Evolutionary conservation across 1,139 yeast genomes (phyloP).

Genomic region (Zygosaccharomyces pseudobailii): DNA sequence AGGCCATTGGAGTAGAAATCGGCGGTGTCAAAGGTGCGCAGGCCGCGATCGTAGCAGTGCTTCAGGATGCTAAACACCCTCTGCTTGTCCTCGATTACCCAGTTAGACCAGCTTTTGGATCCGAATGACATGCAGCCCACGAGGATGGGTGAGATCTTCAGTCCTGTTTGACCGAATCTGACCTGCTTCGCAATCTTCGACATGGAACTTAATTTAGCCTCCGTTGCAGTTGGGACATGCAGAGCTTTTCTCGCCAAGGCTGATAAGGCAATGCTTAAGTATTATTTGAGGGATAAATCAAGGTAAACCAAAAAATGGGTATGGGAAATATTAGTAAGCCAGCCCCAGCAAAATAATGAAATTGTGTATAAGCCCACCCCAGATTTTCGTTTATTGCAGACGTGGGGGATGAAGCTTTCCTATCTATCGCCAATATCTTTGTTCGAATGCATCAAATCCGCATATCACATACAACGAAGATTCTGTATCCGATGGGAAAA

Average conservation of each 20-base stretch:
- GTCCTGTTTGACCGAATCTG: constrained; percentile 37
- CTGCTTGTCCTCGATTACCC: constrained; percentile 42
- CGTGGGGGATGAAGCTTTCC: not conserved
- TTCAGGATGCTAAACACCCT: constrained; percentile 36
- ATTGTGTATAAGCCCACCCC: no score
- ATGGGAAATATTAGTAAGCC: no score
- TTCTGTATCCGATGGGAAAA: not conserved
- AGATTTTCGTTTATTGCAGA: no score
- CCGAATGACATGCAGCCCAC: constrained; percentile 53
- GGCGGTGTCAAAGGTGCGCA: constrained; percentile 47
- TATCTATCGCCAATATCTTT: not conserved
- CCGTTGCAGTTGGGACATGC: no score
- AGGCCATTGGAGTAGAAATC: constrained; percentile 40
- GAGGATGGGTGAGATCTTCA: constrained; percentile 42
- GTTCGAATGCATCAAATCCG: not conserved
- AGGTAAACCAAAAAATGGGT: no score
- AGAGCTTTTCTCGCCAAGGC: no score
- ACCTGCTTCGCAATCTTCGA: constrained; percentile 12
- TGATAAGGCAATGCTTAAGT: no score
- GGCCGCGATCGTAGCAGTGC: constrained; percentile 41
- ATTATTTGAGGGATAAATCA: no score
- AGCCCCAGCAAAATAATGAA: no score
- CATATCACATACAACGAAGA: not conserved
- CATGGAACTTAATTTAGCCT: not conserved
- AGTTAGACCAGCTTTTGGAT: constrained; percentile 37